A percentile compares a stretch with the other conserved stretches of the same genome.
These are phyloP conservation scores for Linnemannia hyalina DNA, from an alignment of 192 early-diverging fungal genomes.

Conservation along the genomic window DNA sequence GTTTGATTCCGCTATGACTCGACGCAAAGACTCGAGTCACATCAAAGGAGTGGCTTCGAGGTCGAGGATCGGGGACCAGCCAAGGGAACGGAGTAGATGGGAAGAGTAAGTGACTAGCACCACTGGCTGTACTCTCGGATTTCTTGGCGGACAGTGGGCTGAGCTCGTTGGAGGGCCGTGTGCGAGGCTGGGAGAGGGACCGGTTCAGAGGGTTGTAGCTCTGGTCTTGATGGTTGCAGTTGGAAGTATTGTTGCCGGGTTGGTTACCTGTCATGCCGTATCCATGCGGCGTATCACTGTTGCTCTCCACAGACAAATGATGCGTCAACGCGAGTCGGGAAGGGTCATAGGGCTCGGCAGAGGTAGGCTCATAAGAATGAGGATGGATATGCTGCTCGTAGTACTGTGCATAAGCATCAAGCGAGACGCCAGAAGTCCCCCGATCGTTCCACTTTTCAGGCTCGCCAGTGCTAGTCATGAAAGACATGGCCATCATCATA, in stretches of 20 bases:
- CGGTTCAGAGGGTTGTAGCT: neutral
- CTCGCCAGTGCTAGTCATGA: slow-evolving; percentile 3
- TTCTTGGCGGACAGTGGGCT: neutral
- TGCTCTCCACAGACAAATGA: neutral
- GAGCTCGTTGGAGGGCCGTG: neutral
- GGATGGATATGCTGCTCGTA: neutral
- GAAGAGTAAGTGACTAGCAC: neutral
- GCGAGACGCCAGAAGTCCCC: neutral
- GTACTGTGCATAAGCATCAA: neutral
- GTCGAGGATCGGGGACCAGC: slow-evolving; percentile 23
- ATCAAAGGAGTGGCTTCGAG: slow-evolving; percentile 35
- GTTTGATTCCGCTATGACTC: slow-evolving; percentile 26
- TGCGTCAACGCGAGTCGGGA: neutral
- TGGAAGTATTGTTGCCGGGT: neutral
- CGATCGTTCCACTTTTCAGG: slow-evolving; percentile 30
- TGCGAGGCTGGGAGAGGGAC: neutral
- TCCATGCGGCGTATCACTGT: neutral
- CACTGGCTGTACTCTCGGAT: neutral
- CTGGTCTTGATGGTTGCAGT: neutral
- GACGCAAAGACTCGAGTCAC: slow-evolving; percentile 34
- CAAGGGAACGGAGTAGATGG: slow-evolving; percentile 14
- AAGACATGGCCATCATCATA: slow-evolving; percentile 47
- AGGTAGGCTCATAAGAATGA: neutral
- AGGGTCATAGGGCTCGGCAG: neutral
- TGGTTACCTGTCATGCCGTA: neutral